Conservation (phyloP, 140 eudicot species). For the Ambrosia hybrid region DNA sequence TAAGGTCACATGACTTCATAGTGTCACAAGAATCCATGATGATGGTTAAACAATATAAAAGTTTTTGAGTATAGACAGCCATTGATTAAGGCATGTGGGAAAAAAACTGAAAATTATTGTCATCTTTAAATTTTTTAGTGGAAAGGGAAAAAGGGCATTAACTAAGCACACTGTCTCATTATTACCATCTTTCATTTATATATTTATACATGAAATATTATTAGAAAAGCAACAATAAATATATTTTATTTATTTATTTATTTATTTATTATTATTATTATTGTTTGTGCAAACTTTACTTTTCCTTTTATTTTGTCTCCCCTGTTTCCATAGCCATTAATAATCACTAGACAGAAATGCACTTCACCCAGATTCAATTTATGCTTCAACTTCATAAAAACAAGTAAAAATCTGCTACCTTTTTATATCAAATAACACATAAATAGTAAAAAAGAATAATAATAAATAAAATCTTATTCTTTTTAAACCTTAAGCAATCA, state of each 20-base stretch:
- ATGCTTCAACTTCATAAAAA: neutral
- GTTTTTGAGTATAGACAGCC: neutral
- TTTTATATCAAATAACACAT: neutral
- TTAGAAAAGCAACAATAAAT: too few relatives aligned
- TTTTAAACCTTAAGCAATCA: slow-evolving; percentile 4
- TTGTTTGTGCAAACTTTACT: neutral
- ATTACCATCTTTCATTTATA: slow-evolving; percentile 8
- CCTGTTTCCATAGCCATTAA: slow-evolving; percentile 8
- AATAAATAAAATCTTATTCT: too few relatives aligned
- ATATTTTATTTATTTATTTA: neutral
- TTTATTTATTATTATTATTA: neutral
- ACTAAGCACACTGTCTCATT: slow-evolving; percentile 23
- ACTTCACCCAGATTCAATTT: neutral
- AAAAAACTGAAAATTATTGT: slow-evolving; percentile 16
- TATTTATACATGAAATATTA: too few relatives aligned
- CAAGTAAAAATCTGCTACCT: slow-evolving; percentile 11
- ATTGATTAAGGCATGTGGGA: slow-evolving; percentile 31
- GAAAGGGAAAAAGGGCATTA: slow-evolving; percentile 24
- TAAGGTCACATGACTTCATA: slow-evolving; percentile 1
- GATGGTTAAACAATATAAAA: slow-evolving; percentile 7
- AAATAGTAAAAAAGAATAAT: too few relatives aligned
- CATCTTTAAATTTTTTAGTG: slow-evolving; percentile 12
- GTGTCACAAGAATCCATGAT: slow-evolving; percentile 20
- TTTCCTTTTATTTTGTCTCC: slow-evolving; percentile 17
- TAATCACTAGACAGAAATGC: neutral